Evolutionary conservation across 2,329 filamentous ascomycete genomes (phyloP).

Genomic region (Rutstroemia sp.): DNA sequence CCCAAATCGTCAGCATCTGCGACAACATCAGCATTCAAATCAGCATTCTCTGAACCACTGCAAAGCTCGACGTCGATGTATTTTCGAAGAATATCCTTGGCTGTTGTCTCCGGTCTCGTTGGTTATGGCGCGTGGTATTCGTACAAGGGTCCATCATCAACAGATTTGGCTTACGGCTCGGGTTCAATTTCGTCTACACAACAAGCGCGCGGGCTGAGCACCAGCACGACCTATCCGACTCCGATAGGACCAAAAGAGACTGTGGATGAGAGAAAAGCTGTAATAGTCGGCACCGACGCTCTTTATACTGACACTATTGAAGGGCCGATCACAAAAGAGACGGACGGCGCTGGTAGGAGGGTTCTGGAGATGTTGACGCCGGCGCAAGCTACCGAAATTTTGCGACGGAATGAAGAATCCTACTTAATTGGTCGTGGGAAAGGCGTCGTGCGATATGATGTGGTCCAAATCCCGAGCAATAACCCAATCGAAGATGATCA

Average conservation of each 20-base stretch:
- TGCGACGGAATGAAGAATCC: slow-evolving; percentile 85
- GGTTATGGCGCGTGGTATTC: slow-evolving; percentile 73
- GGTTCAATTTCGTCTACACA: slow-evolving; percentile 12
- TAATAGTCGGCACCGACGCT: slow-evolving; percentile 85
- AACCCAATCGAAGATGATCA: slow-evolving; percentile 98
- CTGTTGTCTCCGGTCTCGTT: slow-evolving; percentile 58
- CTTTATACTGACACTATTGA: slow-evolving; percentile 83
- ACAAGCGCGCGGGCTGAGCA: slow-evolving; percentile 26
- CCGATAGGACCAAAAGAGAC: slow-evolving; percentile 13
- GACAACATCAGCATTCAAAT: slow-evolving; percentile 21
- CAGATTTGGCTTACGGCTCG: slow-evolving; percentile 6
- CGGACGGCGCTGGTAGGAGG: slow-evolving; percentile 74
- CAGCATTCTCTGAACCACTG: slow-evolving; percentile 15
- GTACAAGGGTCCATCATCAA: slow-evolving; percentile 41
- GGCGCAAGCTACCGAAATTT: slow-evolving; percentile 84
- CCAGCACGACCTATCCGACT: slow-evolving; percentile 18
- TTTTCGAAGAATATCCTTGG: slow-evolving; percentile 58
- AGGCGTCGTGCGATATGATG: slow-evolving; percentile 89
- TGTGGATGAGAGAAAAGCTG: slow-evolving; percentile 50
- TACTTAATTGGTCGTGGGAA: slow-evolving; percentile 83
- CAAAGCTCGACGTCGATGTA: slow-evolving; percentile 56
- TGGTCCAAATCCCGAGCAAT: slow-evolving; percentile 92
- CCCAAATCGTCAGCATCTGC: slow-evolving; percentile 3
- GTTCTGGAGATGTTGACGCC: slow-evolving; percentile 95
- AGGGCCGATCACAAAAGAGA: slow-evolving; percentile 81